phyloP scores from a whole-genome alignment of 164 flowering plant genomes.

The Vitis vinifera region ASM3070453v1 NC_081818.1:10192001-10192500 shows the following conservation, averaged over 20 bases:
- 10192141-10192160: conserved; percentile 51
- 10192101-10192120: conserved; percentile 3
- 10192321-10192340: not conserved
- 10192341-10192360: not conserved
- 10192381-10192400: conserved; percentile 8
- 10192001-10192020: too few relatives aligned
- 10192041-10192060: too few relatives aligned
- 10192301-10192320: not conserved
- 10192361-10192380: not conserved
- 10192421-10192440: conserved; percentile 74
- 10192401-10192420: conserved; percentile 90
- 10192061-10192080: too few relatives aligned
- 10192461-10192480: conserved; percentile 83
- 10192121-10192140: too few relatives aligned
- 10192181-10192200: conserved; percentile 86
- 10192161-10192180: conserved; percentile 72
- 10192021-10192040: too few relatives aligned
- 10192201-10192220: conserved; percentile 79
- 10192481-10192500: conserved; percentile 75
- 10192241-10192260: conserved; percentile 84
- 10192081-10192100: not conserved
- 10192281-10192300: conserved; percentile 49
- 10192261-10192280: conserved; percentile 69
- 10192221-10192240: conserved; percentile 90
- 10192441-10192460: conserved; percentile 89